phyloP scores from a whole-genome alignment of 1,139 yeast genomes.

The Kodamaea sp. region DNA sequence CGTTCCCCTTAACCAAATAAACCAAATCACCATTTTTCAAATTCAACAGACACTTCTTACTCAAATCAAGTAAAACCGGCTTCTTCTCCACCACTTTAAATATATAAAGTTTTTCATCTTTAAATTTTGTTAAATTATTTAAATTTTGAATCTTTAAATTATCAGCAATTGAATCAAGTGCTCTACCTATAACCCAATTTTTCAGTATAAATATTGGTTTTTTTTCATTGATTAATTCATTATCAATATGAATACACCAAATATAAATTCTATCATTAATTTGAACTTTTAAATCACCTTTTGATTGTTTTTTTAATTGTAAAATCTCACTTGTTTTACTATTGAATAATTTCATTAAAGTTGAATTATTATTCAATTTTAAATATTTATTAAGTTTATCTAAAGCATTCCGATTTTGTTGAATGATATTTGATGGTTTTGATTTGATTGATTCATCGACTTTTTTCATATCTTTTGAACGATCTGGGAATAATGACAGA shows the following conservation, averaged over 20 bases:
- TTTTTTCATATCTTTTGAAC: slow-evolving; percentile 36
- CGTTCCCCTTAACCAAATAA: slow-evolving; percentile 54
- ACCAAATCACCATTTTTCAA: slow-evolving; percentile 50
- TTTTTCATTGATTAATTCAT: slow-evolving; percentile 12
- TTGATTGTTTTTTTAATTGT: slow-evolving; percentile 49
- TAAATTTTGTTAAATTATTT: slow-evolving; percentile 49
- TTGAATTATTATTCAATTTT: slow-evolving; percentile 16
- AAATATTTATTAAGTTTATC: slow-evolving; percentile 46
- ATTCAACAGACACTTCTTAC: slow-evolving; percentile 41
- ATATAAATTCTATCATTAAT: slow-evolving; percentile 57
- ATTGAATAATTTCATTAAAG: slow-evolving; percentile 15
- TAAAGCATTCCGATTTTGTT: slow-evolving; percentile 32
- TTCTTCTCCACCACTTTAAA: slow-evolving; percentile 32
- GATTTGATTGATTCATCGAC: slow-evolving; percentile 37
- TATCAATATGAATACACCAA: slow-evolving; percentile 43
- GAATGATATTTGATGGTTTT: slow-evolving; percentile 28
- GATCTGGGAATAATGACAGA: slow-evolving; percentile 54
- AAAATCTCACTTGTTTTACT: slow-evolving; percentile 5
- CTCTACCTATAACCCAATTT: slow-evolving; percentile 75
- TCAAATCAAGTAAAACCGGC: slow-evolving; percentile 27
- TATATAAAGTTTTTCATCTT: slow-evolving; percentile 42
- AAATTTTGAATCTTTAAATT: slow-evolving; percentile 51
- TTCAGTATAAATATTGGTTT: slow-evolving; percentile 47
- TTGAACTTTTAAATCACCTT: slow-evolving; percentile 64
- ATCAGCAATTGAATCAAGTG: slow-evolving; percentile 65